Percentiles rank a stretch among this genome's conserved stretches.
These are phyloP conservation scores for Mycosphaerella arachidis DNA, from an alignment of 2,329 filamentous ascomycete species.

Conservation along the genomic window DNA sequence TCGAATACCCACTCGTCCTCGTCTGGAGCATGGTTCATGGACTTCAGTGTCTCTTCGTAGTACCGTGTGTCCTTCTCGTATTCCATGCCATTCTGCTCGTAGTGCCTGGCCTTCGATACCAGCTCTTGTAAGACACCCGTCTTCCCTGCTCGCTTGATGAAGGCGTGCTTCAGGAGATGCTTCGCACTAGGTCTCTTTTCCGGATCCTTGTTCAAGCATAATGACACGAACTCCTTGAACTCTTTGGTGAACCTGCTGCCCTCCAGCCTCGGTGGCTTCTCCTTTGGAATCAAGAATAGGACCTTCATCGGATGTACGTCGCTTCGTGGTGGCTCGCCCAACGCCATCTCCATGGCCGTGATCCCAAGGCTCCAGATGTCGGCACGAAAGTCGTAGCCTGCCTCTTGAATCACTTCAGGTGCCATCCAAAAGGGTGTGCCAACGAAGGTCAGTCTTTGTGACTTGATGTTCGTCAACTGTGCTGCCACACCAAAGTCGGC, in stretches of 20 bases:
- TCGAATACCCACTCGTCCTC: constrained; percentile 94
- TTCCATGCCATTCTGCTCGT: constrained; percentile 53
- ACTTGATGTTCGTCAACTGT: constrained; percentile 95
- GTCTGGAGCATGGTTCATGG: constrained; percentile 51
- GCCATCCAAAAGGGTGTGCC: constrained; percentile 98
- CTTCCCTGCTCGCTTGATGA: constrained; percentile 81
- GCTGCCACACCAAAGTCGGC: constrained; percentile 97
- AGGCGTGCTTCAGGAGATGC: constrained; percentile 81
- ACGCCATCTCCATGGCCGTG: constrained; percentile 82
- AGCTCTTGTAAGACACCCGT: constrained; percentile 84
- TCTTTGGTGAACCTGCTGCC: constrained; percentile 59
- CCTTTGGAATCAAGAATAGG: constrained; percentile 85
- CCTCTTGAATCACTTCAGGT: constrained; percentile 87
- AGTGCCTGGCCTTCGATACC: constrained; percentile 76
- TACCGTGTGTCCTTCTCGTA: constrained; percentile 60
- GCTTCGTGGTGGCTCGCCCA: constrained; percentile 83
- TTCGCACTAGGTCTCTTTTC: constrained; percentile 79
- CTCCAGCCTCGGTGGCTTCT: constrained; percentile 75
- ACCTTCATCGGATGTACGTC: constrained; percentile 91
- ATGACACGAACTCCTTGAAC: constrained; percentile 88
- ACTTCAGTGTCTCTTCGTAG: constrained; percentile 81
- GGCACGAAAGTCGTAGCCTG: constrained; percentile 79
- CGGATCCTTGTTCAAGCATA: constrained; percentile 88
- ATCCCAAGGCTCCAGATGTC: constrained; percentile 93
- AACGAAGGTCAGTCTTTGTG: constrained; percentile 93